Evolutionary conservation across 768 basidiomycete species (phyloP).

Genomic region (Leucosporidium yakuticum): DNA sequence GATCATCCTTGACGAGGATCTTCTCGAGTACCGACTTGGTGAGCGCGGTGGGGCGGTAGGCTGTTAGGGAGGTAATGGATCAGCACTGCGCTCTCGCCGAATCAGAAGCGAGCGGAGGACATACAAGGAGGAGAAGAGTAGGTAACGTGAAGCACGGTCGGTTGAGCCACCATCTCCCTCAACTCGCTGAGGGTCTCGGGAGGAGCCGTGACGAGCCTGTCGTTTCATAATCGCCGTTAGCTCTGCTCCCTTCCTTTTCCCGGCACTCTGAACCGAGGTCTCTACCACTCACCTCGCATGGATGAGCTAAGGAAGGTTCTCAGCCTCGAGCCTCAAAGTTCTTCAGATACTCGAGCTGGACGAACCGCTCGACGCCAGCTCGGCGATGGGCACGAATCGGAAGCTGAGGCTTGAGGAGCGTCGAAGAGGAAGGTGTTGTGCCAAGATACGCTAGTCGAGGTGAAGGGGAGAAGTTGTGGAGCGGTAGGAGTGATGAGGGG

Average conservation of each 20-base stretch:
- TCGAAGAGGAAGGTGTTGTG: too few relatives aligned
- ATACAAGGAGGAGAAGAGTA: background rate
- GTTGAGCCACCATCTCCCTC: background rate
- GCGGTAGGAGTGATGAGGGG: too few relatives aligned
- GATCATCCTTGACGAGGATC: constrained; percentile 5
- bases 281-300: constrained; percentile 18
- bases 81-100: background rate
- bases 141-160: background rate
- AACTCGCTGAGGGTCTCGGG: constrained; percentile 11
- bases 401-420: too few relatives aligned
- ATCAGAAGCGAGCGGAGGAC: background rate
- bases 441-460: too few relatives aligned
- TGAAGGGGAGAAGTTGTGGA: too few relatives aligned
- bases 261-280: too few relatives aligned
- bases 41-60: background rate
- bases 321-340: constrained; percentile 5
- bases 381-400: too few relatives aligned
- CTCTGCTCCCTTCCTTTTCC: too few relatives aligned
- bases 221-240: too few relatives aligned
- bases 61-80: background rate
- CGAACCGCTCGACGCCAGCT: too few relatives aligned
- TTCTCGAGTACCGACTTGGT: background rate
- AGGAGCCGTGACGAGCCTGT: constrained; percentile 13
- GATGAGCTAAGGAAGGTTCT: constrained; percentile 6
- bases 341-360: too few relatives aligned